Evolutionary conservation across 1,139 yeast genomes (phyloP), one percentile per base, ranked within the genome.

Genomic region (Zygosaccharomyces sapae): DNA sequence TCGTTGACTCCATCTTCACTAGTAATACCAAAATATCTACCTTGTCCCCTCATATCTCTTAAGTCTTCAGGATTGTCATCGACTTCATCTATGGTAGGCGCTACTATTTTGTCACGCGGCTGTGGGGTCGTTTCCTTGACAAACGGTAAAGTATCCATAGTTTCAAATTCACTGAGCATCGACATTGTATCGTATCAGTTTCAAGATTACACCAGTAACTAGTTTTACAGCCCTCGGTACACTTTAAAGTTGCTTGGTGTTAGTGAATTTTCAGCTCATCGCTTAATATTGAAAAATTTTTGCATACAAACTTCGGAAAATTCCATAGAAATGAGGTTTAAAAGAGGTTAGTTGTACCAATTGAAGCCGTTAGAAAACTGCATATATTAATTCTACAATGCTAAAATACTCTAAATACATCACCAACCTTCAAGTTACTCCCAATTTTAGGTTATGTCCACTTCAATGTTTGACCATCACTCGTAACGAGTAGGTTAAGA

Each of bases 1-100:
- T 57, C 75, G 61, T 55, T 79, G 49, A 61, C 72, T 63, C 50
- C 83, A 69, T 53, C 72, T 51, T 50, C 73, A 50, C 80, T 86
- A 0, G 73, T 71, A 4, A 73, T 77, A 7, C 96, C 97, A 63
- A 89, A 89, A 59, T 89, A 89, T 44, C 97, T 72, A 0, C 96
- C 96, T 53, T 81, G 86, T 3, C 96, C 96, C 56, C 96, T 71
- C 49, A 68, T 54, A 27, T 58, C 49, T 43, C 71, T 50, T 46
- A 85, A 71, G 62, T 83, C 87, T 51, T 84, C 88, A 4, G 87
- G 81, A 58, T 84, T 81, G 53, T 78, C 79, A 57, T 82, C 82
- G 7, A 84, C 90, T 57, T 83, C 84, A 33, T 82, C 88, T 48
- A 76, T 62, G 4, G 68, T 57, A 1, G 70, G 66, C 16, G 68